These are phyloP conservation scores for Penicillium malachiteum DNA, from an alignment of 495 filamentous ascomycete species.

Conservation along the genomic window DNA sequence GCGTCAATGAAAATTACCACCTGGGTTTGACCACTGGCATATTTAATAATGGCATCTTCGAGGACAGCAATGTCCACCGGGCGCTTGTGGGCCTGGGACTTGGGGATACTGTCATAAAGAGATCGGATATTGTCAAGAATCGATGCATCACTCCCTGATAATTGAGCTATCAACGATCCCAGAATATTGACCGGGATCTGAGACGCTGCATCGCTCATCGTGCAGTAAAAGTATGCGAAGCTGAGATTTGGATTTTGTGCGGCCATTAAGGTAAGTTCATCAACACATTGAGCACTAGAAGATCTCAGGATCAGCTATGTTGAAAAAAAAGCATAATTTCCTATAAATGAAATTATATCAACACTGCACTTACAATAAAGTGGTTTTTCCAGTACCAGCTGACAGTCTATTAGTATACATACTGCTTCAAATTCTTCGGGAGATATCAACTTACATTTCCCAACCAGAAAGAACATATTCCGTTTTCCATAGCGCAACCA, in stretches of 20 bases:
- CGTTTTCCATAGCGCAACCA: slow-evolving; percentile 8
- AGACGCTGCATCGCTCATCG: slow-evolving; percentile 21
- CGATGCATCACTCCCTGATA: slow-evolving; percentile 8
- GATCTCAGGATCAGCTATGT: background rate
- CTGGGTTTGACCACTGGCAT: slow-evolving; percentile 2
- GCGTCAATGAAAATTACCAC: slow-evolving; percentile 20
- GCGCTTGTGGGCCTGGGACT: slow-evolving; percentile 14
- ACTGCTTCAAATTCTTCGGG: background rate
- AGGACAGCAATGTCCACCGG: slow-evolving; percentile 15
- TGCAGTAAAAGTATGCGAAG: slow-evolving; percentile 24
- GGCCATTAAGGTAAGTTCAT: slow-evolving; percentile 13
- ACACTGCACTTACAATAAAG: slow-evolving; percentile 16
- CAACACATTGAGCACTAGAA: slow-evolving; percentile 19
- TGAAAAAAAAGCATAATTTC: too few species aligned
- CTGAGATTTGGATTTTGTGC: slow-evolving; percentile 1
- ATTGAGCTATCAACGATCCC: slow-evolving; percentile 23
- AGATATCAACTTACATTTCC: slow-evolving; percentile 21
- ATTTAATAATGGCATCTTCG: slow-evolving; percentile 19
- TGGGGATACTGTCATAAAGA: slow-evolving; percentile 13
- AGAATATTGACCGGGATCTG: slow-evolving; percentile 17
- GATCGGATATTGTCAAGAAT: slow-evolving; percentile 16
- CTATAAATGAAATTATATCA: too few species aligned
- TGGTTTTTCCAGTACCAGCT: slow-evolving; percentile 27
- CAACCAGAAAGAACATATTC: slow-evolving; percentile 14
- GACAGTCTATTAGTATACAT: background rate